These are phyloP conservation scores for Monosporascus ibericus DNA, from an alignment of 2,329 filamentous ascomycete genomes.

Conservation along the genomic window DNA sequence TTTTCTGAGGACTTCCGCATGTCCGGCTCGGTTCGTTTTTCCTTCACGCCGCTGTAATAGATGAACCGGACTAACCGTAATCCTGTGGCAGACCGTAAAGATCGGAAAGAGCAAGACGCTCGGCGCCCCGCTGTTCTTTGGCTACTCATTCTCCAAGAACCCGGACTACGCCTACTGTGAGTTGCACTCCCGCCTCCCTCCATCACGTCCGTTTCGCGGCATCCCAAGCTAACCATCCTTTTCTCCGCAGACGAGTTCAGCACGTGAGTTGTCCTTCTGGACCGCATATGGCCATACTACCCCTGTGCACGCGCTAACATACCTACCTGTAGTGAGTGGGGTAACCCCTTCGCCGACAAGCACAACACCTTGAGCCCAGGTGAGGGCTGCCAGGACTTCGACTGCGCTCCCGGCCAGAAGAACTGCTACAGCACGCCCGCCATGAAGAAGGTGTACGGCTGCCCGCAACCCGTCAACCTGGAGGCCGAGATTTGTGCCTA, in stretches of 20 bases:
- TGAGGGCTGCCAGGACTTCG: conserved; percentile 30
- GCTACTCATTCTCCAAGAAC: conserved; percentile 32
- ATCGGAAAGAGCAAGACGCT: conserved; percentile 32
- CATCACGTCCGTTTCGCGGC: background rate
- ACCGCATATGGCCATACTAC: background rate
- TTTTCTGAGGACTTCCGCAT: conserved; percentile 30
- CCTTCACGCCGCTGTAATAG: background rate
- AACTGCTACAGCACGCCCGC: conserved; percentile 34
- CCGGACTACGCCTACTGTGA: conserved; percentile 34
- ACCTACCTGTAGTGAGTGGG: conserved; percentile 21
- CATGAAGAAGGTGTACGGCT: conserved; percentile 33
- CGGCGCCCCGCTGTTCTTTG: conserved; percentile 32
- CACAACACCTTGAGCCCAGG: conserved; percentile 32
- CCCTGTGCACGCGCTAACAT: conserved; percentile 4
- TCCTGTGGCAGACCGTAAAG: conserved; percentile 31
- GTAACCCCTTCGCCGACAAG: conserved; percentile 33
- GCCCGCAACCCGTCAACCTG: conserved; percentile 33
- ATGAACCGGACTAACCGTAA: conserved; percentile 7
- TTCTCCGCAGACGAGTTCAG: conserved; percentile 30
- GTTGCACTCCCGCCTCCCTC: conserved; percentile 8
- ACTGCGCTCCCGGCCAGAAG: conserved; percentile 29
- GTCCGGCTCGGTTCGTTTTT: conserved; percentile 29
- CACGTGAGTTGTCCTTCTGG: conserved; percentile 20
- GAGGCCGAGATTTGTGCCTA: conserved; percentile 24
- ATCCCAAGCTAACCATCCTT: conserved; percentile 1